These are phyloP conservation scores for Cryptococcus hybrid DNA, from an alignment of 1,284 basidiomycete species.

Conservation along the genomic window DNA sequence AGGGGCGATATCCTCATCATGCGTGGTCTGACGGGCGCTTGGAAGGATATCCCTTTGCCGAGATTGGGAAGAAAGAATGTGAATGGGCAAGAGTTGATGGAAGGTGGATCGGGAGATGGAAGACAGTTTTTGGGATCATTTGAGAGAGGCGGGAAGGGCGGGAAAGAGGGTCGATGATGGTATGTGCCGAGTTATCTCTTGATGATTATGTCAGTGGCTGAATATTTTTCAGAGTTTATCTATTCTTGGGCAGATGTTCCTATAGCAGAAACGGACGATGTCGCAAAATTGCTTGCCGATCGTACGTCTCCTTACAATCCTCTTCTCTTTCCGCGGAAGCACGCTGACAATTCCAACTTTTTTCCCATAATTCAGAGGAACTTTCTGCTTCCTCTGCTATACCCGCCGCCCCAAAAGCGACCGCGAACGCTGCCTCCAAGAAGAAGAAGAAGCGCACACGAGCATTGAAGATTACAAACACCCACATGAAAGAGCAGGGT, in stretches of 20 bases:
- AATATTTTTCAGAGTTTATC: conserved; percentile 32
- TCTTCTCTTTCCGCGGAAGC: not conserved
- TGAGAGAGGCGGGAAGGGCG: conserved; percentile 37
- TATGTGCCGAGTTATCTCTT: conserved; percentile 14
- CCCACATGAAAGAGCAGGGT: conserved; percentile 49
- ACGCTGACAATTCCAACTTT: not conserved
- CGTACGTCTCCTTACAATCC: conserved; percentile 16
- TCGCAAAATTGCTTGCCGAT: conserved; percentile 41
- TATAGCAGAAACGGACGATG: conserved; percentile 44
- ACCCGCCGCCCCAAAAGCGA: conserved; percentile 21
- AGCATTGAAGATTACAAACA: conserved; percentile 48
- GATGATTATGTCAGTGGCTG: not conserved
- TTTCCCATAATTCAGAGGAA: conserved; percentile 27
- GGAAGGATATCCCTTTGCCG: conserved; percentile 41
- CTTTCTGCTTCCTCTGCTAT: conserved; percentile 31
- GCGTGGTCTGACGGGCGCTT: conserved; percentile 34
- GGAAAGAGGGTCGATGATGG: conserved; percentile 43
- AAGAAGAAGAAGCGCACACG: conserved; percentile 43
- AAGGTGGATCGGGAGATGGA: conserved; percentile 36
- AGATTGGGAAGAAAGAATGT: conserved; percentile 40
- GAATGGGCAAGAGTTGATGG: conserved; percentile 30
- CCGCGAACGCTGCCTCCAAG: conserved; percentile 19
- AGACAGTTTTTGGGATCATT: conserved; percentile 46
- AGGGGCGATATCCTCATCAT: conserved; percentile 45
- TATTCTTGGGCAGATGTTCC: conserved; percentile 45